A percentile compares a stretch with the other conserved stretches of the same genome.
Evolutionary conservation across 164 flowering plant species (phyloP).

Genomic region (Cinnamomum chago): DNA sequence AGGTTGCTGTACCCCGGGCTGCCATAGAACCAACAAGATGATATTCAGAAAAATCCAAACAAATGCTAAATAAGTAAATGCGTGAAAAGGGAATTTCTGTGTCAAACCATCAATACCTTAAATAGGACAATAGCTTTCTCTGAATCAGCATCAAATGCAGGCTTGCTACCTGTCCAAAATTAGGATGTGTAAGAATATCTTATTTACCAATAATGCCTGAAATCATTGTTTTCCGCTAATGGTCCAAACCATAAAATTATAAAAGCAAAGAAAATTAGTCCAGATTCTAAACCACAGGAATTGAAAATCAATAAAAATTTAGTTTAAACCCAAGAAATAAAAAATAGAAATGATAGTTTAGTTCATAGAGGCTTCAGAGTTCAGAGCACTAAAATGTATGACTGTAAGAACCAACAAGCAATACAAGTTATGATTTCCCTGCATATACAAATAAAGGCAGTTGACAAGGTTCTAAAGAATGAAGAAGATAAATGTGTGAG

Average conservation of each 20-base stretch:
- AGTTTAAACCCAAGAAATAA: background rate
- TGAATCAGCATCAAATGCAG: slow-evolving; percentile 36
- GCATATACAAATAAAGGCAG: background rate
- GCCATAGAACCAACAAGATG: slow-evolving; percentile 26
- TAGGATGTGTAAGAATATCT: background rate
- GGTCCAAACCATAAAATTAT: too few species aligned
- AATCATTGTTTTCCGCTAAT: background rate
- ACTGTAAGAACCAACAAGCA: background rate
- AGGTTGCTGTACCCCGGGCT: slow-evolving; percentile 57
- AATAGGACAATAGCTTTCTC: slow-evolving; percentile 93
- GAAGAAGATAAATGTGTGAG: background rate
- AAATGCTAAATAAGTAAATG: background rate
- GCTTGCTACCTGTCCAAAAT: slow-evolving; percentile 54
- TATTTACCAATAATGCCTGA: background rate
- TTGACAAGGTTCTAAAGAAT: background rate
- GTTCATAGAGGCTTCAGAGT: background rate
- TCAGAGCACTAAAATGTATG: background rate
- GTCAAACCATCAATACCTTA: slow-evolving; percentile 36
- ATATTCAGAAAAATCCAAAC: slow-evolving; percentile 5
- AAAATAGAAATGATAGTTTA: background rate
- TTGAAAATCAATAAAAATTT: background rate
- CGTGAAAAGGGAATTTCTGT: background rate
- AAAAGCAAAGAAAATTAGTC: too few species aligned
- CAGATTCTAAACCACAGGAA: background rate
- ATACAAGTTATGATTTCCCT: background rate